phyloP scores from a whole-genome alignment of 1,284 basidiomycete species.

The Marasmius sp. region DNA sequence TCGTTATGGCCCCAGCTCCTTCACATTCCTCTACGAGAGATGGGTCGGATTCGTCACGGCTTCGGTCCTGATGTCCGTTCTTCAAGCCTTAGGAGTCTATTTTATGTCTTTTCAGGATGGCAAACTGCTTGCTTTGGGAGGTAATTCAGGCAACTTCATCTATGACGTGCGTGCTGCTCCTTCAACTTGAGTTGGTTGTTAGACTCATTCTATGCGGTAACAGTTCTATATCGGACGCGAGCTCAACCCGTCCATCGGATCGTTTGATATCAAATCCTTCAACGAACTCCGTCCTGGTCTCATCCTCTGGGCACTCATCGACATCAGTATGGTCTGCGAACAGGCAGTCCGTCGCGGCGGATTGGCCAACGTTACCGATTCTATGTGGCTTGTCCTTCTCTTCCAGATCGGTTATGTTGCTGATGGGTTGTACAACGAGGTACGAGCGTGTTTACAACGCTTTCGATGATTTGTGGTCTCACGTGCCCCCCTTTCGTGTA shows the following conservation, averaged over 20 bases:
- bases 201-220: neutral
- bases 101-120: slow-evolving; percentile 67
- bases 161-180: slow-evolving; percentile 75
- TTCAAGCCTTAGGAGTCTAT: slow-evolving; percentile 80
- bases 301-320: slow-evolving; percentile 91
- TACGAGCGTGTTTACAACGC: slow-evolving; percentile 28
- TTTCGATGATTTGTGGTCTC: neutral
- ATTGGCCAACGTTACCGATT: slow-evolving; percentile 73
- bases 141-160: slow-evolving; percentile 86
- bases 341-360: slow-evolving; percentile 84
- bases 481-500: slow-evolving; percentile 24
- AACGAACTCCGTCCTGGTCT: slow-evolving; percentile 95
- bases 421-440: slow-evolving; percentile 90
- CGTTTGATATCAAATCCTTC: slow-evolving; percentile 96
- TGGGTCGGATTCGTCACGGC: slow-evolving; percentile 91
- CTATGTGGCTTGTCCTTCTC: slow-evolving; percentile 85
- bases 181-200: slow-evolving; percentile 3
- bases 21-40: slow-evolving; percentile 91
- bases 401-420: slow-evolving; percentile 91
- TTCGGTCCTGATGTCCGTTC: slow-evolving; percentile 75
- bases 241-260: slow-evolving; percentile 87
- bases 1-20: slow-evolving; percentile 74
- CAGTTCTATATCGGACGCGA: slow-evolving; percentile 98
- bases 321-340: slow-evolving; percentile 90
- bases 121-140: slow-evolving; percentile 84